phyloP scores from a whole-genome alignment of 257 asterid species.

The Gynochthodes officinalis region DNA sequence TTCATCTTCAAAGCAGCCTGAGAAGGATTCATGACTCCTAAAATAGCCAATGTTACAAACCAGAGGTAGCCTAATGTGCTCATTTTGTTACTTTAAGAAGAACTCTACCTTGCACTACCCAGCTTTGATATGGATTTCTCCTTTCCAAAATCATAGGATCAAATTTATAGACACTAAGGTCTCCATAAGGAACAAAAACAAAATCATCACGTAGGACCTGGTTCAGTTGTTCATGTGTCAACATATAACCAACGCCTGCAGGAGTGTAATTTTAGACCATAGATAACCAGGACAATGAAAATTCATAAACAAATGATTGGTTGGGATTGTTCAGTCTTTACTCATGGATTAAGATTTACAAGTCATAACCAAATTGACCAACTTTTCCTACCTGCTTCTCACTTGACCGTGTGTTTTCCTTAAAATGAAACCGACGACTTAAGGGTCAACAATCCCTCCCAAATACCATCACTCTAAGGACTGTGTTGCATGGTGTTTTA shows the following conservation, averaged over 20 bases:
- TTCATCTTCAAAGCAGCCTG: conserved; percentile 42
- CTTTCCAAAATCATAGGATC: not conserved
- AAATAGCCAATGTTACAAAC: conserved; percentile 13
- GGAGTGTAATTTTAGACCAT: not conserved
- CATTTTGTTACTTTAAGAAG: conserved; percentile 21
- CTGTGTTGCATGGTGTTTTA: no score
- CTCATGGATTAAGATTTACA: not conserved
- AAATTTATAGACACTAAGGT: conserved; percentile 15
- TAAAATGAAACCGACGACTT: not conserved
- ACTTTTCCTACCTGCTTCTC: not conserved
- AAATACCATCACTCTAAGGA: no score
- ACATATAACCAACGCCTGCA: not conserved
- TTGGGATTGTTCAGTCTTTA: conserved; percentile 1
- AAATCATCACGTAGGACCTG: not conserved
- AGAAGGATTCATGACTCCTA: conserved; percentile 23
- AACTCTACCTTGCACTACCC: not conserved
- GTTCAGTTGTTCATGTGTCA: not conserved
- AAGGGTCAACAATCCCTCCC: not conserved
- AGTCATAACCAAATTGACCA: conserved; percentile 13
- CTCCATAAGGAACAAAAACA: not conserved
- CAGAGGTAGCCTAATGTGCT: conserved; percentile 2
- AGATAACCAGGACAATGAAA: not conserved
- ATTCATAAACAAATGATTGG: not conserved
- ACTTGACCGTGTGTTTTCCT: not conserved
- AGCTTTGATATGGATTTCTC: not conserved